These are phyloP conservation scores for Omphalotus guepiniiformis DNA, from an alignment of 768 basidiomycete species.

Conservation along the genomic window DNA sequence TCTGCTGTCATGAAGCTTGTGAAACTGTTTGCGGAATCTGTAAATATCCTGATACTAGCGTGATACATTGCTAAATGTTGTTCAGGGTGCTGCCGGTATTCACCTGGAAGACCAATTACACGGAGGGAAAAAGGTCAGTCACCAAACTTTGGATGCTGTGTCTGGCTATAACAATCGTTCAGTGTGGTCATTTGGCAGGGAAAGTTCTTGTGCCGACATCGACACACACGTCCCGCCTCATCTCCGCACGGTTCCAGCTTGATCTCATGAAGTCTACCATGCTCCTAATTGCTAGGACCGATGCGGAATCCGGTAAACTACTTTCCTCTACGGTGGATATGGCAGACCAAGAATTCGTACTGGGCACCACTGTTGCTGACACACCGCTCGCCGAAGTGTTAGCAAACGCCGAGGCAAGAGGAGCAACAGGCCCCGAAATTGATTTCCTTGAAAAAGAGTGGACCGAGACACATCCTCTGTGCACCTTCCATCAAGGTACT, in stretches of 20 bases:
- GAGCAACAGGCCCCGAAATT: conserved; percentile 62
- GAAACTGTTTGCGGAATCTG: conserved; percentile 93
- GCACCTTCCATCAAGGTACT: conserved; percentile 83
- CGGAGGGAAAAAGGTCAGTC: conserved; percentile 80
- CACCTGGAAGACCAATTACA: conserved; percentile 94
- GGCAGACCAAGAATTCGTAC: conserved; percentile 75
- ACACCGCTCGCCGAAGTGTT: conserved; percentile 66
- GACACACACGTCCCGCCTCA: conserved; percentile 79
- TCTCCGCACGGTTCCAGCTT: conserved; percentile 85
- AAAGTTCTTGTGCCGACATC: conserved; percentile 92
- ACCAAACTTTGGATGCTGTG: neutral
- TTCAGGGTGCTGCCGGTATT: conserved; percentile 79
- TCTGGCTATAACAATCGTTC: neutral
- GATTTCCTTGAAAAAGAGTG: conserved; percentile 74
- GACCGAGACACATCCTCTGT: conserved; percentile 62
- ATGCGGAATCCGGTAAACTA: conserved; percentile 83
- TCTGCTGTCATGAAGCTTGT: conserved; percentile 93
- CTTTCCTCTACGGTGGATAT: conserved; percentile 81
- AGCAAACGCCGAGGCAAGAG: conserved; percentile 60
- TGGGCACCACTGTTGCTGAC: conserved; percentile 50
- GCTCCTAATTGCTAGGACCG: conserved; percentile 88
- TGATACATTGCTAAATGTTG: neutral
- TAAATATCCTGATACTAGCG: conserved; percentile 30
- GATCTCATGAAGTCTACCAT: conserved; percentile 87
- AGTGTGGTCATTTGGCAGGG: conserved; percentile 87